Evolutionary conservation across 2,329 filamentous ascomycete genomes (phyloP), one percentile per base, ranked within the genome.

Genomic region (Thermoascus crustaceus): DNA sequence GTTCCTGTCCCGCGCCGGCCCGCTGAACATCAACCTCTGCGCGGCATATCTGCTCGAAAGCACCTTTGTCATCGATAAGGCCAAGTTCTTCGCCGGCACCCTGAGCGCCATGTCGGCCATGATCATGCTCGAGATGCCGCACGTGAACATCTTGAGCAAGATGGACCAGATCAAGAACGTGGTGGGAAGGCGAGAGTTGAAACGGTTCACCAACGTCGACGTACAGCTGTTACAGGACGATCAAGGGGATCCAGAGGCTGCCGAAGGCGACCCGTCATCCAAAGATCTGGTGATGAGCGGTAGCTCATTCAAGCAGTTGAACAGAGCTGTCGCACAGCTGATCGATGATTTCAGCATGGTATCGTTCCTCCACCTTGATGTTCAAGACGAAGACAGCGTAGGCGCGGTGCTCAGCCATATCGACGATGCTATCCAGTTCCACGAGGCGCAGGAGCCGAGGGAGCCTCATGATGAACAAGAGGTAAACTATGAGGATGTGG

Each of bases 341-440:
- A 94, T 98, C 46, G 91, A 96, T 60, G 91, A 86, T 61, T 98
- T 95, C 65, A 94, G 87, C 66, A 93, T 98, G 85, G 85, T 98
- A 8, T 94, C 85, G 31, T 98, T 94, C 57, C 69, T 95, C 38
- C 85, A 88, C 65, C 69, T 96, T 29, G 85, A 96, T 54, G 82
- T 81, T 18, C 83, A 91, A 46, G 80, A 94, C 51, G 89, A 96
- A 64, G 87, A 96, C 51, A 96, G 89, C 54, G 80, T 96, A 3
- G 81, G 75, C 1, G 79, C 73, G 2, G 81, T 94, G 17, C 63
- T 95, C 48, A 94, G 86, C 68, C 86, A 93, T 64, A 91, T 95
- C 49, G 88, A 95, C 58, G 86, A 95, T 63, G 84, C 85, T 18
- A 91, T 94, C 46, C 88, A 94, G 58, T 95, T 77, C 59, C 85